phyloP scores from a whole-genome alignment of 305 asterid species.

The Euphrasia arctica region DNA sequence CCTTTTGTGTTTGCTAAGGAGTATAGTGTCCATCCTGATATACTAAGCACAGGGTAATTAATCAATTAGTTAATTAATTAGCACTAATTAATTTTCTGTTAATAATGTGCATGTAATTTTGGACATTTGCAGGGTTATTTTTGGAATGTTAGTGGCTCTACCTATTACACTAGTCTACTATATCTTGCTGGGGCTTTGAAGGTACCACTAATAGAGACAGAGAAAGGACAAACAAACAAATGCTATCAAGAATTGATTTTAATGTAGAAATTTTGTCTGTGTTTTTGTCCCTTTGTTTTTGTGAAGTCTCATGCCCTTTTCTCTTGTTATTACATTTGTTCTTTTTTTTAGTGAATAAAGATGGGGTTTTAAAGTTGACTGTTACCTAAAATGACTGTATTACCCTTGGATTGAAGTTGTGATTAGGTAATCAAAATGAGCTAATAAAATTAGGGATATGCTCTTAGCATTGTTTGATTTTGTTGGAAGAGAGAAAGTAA shows the following conservation, averaged over 20 bases:
- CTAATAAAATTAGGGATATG: no score
- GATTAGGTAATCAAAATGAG: no score
- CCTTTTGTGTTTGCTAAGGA: constrained; percentile 89
- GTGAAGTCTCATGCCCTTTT: constrained; percentile 19
- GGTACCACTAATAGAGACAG: not conserved
- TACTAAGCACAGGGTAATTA: constrained; percentile 83
- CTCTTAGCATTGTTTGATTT: no score
- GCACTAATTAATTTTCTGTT: not conserved
- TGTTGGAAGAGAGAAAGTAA: not conserved
- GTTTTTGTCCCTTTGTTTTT: constrained; percentile 25
- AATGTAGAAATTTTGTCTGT: constrained; percentile 7
- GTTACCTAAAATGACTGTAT: no score
- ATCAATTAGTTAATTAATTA: not conserved
- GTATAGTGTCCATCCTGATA: constrained; percentile 80
- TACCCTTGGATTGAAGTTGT: no score
- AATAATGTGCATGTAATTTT: not conserved
- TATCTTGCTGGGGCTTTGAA: constrained; percentile 73
- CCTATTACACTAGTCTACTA: constrained; percentile 88
- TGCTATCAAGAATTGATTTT: constrained; percentile 1
- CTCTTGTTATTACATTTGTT: constrained; percentile 27
- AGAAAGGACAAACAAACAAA: constrained; percentile 32
- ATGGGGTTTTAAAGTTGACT: constrained; percentile 14
- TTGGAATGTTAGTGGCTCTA: constrained; percentile 88
- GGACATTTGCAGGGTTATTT: constrained; percentile 70
- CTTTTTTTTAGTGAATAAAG: constrained; percentile 27